phyloP scores from a whole-genome alignment of 768 basidiomycete genomes.

The Multifurca ochricompacta region DNA sequence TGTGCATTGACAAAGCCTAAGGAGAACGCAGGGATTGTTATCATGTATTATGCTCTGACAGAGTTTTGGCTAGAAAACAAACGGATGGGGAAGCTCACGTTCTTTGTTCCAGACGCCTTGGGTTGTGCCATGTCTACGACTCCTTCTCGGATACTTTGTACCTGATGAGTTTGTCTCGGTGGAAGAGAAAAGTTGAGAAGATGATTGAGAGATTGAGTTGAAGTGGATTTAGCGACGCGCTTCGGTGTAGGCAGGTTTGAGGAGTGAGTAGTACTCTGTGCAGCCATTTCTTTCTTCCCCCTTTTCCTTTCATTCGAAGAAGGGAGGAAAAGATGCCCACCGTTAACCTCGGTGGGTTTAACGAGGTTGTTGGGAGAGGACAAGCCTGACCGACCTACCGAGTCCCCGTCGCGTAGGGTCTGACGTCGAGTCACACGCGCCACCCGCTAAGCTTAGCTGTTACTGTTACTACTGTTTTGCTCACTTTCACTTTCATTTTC shows the following conservation, averaged over 20 bases:
- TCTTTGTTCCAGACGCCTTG: constrained; percentile 85
- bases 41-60: constrained; percentile 4
- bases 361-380: constrained; percentile 19
- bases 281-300: constrained; percentile 36
- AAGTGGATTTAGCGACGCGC: constrained; percentile 61
- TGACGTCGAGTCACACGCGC: constrained; percentile 1
- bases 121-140: constrained; percentile 55
- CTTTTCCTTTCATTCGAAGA: no score
- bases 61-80: background rate
- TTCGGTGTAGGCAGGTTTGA: constrained; percentile 38
- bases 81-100: constrained; percentile 47
- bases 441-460: no score
- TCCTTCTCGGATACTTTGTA: constrained; percentile 61
- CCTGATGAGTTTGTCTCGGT: constrained; percentile 64
- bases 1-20: constrained; percentile 95
- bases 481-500: background rate
- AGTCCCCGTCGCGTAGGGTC: background rate
- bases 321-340: constrained; percentile 32
- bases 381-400: constrained; percentile 5
- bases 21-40: constrained; percentile 17
- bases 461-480: no score
- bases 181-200: constrained; percentile 93
- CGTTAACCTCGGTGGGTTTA: background rate
- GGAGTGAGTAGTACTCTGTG: constrained; percentile 24
- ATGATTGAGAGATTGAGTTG: constrained; percentile 66